These are phyloP conservation scores for Suillus decipiens DNA, from an alignment of 768 basidiomycete genomes.

Conservation along the genomic window DNA sequence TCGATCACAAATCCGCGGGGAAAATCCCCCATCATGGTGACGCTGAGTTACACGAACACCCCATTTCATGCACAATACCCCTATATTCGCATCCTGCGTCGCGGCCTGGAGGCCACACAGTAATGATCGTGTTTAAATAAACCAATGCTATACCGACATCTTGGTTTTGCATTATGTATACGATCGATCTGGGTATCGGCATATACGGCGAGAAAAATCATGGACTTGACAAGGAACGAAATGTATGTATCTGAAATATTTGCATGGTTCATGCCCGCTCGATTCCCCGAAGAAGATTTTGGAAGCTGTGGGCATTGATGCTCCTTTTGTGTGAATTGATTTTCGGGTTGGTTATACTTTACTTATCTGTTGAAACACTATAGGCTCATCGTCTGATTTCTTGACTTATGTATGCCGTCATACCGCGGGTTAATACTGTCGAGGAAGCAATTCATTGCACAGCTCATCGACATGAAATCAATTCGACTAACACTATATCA, in stretches of 20 bases:
- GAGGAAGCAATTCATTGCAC: background rate
- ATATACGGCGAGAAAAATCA: background rate
- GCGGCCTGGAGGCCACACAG: background rate
- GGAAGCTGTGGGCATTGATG: conserved; percentile 2
- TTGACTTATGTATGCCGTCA: background rate
- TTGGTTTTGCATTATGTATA: background rate
- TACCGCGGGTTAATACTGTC: conserved; percentile 4
- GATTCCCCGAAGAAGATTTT: background rate
- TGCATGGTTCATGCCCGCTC: background rate
- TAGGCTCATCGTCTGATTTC: background rate
- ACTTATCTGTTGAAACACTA: background rate
- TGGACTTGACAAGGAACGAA: background rate
- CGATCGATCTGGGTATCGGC: background rate
- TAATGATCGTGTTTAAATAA: background rate
- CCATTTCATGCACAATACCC: background rate
- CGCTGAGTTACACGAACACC: background rate
- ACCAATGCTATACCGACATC: background rate
- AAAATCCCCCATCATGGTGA: background rate
- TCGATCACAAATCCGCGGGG: conserved; percentile 3
- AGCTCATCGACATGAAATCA: conserved; percentile 5
- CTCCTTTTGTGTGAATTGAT: background rate
- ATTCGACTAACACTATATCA: conserved; percentile 1
- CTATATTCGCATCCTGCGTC: conserved; percentile 1
- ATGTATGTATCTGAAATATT: background rate
- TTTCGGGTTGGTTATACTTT: background rate